Evolutionary conservation across 192 early-diverging fungal genomes (phyloP), one percentile per base, ranked within the genome.

Genomic region (Podila clonocystis): DNA sequence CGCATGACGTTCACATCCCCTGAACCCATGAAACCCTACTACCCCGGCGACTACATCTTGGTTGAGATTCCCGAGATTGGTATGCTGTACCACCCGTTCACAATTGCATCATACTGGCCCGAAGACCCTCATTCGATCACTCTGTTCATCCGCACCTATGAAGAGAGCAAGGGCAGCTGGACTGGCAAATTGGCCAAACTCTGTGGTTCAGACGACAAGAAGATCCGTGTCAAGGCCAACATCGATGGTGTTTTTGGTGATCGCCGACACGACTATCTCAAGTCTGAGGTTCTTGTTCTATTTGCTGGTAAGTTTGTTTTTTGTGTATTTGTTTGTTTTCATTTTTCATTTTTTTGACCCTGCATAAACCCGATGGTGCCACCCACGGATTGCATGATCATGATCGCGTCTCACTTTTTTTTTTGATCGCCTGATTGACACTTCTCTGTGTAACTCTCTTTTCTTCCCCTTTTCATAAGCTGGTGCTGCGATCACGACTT

Each of bases 21-120:
- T 3, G 77, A 80, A 17, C 77, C 77, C 15, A 80, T 80, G 77
- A 80, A 80, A 22, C 77, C 77, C 30, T 80, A 80, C n/a, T 80
- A 80, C 45, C 77, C 77, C 17, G 77, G 77, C 11, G 77, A 80
- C n/a, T 80, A 80, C 24, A 80, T 80, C 64, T 6, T 64, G 45
- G 71, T 80, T 7, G 60, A 68, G 28, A 57, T 80, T 9, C 77
- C 77, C 12, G 77, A 72, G 57, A n/a, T 80, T 13, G 77, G 77
- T 5, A 59, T 30, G 2, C 12, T 80, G 9, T 73, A 68, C 29
- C 77, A 80, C 64, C 77, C 77, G 6, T 80, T 80, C 34, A 80
- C 77, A 0, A 73, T 80, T 48, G 77, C 77, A 0, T 68, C 66
- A 29, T 80, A 80, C 41, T 80, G 77, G 77, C 66, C 77, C 9